Evolutionary conservation across 169 alveolate species (phyloP).

Genomic region (Besnoitia besnoiti): DNA sequence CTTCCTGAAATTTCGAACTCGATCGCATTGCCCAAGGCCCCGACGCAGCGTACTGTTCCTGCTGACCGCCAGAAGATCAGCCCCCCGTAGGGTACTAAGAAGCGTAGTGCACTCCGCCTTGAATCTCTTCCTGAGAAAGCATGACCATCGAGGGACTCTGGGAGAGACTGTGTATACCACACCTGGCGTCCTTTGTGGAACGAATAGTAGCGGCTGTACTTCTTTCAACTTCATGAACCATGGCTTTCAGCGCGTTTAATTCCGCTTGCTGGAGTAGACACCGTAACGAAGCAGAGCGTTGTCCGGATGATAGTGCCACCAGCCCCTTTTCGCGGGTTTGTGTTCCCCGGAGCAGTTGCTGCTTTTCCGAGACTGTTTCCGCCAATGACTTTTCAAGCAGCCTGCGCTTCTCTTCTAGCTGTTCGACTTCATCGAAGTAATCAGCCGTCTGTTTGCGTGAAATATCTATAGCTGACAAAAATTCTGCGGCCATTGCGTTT

Average conservation of each 20-base stretch:
- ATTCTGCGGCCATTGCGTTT: background rate
- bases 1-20: no score
- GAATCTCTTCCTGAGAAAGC: background rate
- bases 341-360: background rate
- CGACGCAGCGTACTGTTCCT: background rate
- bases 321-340: background rate
- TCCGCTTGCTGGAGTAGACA: background rate
- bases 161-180: background rate
- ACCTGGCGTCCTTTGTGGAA: background rate
- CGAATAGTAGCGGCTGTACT: background rate
- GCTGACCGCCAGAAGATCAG: background rate
- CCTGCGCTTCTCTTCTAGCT: background rate
- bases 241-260: background rate
- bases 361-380: background rate
- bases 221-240: background rate
- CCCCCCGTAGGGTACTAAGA: background rate
- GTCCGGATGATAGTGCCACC: background rate
- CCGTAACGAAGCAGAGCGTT: background rate
- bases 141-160: background rate
- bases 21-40: no score
- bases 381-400: background rate
- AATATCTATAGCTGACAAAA: background rate
- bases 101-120: background rate
- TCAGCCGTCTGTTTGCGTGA: slow-evolving; percentile 6
- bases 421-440: background rate